Conservation (phyloP, 176 grass and related monocot species). For the Oryza glumipatula region DNA sequence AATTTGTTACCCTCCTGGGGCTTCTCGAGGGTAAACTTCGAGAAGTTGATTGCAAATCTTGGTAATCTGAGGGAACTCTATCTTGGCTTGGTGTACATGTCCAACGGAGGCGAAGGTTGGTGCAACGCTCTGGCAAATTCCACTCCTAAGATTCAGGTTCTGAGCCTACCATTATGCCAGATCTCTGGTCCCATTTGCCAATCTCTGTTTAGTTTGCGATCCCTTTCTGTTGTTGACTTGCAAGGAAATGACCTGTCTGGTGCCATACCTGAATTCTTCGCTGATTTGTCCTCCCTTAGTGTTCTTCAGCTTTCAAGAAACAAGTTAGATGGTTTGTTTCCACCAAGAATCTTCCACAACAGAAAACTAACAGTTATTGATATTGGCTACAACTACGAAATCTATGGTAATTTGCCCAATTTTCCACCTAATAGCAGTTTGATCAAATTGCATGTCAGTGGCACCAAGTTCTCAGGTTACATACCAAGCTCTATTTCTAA, state of each 20-base stretch:
- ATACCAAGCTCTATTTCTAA: neutral
- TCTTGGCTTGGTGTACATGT: conserved; percentile 48
- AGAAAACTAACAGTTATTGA: conserved; percentile 36
- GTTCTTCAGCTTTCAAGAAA: conserved; percentile 4
- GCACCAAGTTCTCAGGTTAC: neutral
- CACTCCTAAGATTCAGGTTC: conserved; percentile 25
- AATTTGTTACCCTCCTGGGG: accelerated
- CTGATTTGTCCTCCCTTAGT: conserved; percentile 22
- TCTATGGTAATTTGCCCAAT: conserved; percentile 24
- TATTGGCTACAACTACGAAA: neutral
- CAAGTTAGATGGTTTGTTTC: neutral
- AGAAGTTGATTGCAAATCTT: conserved; percentile 20
- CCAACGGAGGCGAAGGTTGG: conserved; percentile 26
- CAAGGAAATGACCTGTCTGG: conserved; percentile 37
- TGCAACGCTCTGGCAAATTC: neutral
- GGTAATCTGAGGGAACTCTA: conserved; percentile 37
- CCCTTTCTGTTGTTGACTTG: conserved; percentile 20
- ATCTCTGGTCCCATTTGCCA: conserved; percentile 30
- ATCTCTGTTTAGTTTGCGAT: neutral
- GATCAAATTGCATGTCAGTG: neutral
- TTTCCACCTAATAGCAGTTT: neutral
- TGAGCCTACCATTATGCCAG: conserved; percentile 39
- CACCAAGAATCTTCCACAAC: conserved; percentile 17
- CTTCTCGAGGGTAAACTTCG: accelerated
- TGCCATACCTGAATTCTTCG: conserved; percentile 39